Evolutionary conservation across 106 monocot species (phyloP), one percentile per base, ranked within the genome.

Genomic region (Amphibolis antarctica): DNA sequence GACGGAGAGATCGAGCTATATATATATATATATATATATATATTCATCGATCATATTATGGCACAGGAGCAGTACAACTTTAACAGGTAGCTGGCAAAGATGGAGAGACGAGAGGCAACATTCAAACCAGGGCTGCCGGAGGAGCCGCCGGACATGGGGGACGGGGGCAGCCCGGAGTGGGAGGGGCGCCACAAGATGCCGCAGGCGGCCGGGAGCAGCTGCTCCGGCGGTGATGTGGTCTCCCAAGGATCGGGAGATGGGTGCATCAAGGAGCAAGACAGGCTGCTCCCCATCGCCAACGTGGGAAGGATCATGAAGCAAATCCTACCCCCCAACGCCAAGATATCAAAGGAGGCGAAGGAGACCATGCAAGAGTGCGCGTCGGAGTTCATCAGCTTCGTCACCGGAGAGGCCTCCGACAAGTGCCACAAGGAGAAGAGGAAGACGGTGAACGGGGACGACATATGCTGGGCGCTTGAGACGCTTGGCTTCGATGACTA

Each of bases 231-330:
- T 17, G 48, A 9, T 2, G 15, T n/a, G 17, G 48, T 14, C 13
- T 4, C 48, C 17, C 15, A 9, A n/a, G 25, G 25, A 26, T 25
- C 27, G 0, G 56, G 29, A 19, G 44, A 43, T 42, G 60, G 21
- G 20, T 28, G 58, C 57, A 75, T 78, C 47, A 87, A 83, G 59
- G 84, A 88, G 81, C 84, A 84, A 47, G 83, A 88, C 45, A 68
- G 83, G 17, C 78, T 84, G 17, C 81, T 88, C 0, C 88, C 88
- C 10, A 89, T 89, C 19, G 88, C 84, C 15, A 85, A 89, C 78
- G 88, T 88, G 14, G 88, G 88, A 28, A 28, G 88, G 55, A 88
- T 88, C 67, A 88, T 88, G 88, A 84, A 88, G 76, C 84, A 88
- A 49, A 82, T 79, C 54, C 81, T 89, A 11, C 89, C 89, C 0